These are phyloP conservation scores for Phytophthora lateralis DNA, from an alignment of 352 stramenopile genomes.

Conservation along the genomic window DNA sequence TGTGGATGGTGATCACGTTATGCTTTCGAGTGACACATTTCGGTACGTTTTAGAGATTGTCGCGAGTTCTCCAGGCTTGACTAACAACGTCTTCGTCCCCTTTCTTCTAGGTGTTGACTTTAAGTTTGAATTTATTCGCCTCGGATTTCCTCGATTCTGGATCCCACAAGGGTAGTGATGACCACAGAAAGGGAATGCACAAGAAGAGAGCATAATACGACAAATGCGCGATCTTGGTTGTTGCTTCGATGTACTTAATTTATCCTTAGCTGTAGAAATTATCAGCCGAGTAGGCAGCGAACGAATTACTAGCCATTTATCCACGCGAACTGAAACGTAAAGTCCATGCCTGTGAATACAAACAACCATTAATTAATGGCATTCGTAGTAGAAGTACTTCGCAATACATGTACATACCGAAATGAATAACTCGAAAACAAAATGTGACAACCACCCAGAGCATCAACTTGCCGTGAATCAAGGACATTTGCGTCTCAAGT, in stretches of 20 bases:
- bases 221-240: not conserved
- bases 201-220: not conserved
- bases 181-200: not conserved
- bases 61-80: not conserved
- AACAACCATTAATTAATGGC: not conserved
- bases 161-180: conserved; percentile 3
- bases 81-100: not conserved
- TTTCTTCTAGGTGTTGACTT: conserved; percentile 6
- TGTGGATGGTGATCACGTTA: conserved; percentile 26
- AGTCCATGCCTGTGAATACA: conserved; percentile 4
- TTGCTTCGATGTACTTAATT: no score
- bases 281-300: not conserved
- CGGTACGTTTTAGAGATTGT: conserved; percentile 8
- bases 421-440: conserved; percentile 12
- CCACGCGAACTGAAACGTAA: conserved; percentile 10
- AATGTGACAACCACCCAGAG: conserved; percentile 9
- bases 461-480: conserved; percentile 26
- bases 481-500: conserved; percentile 27
- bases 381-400: no score
- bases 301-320: not conserved
- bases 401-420: conserved; percentile 1
- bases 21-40: conserved; percentile 18
- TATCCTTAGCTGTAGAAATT: no score
- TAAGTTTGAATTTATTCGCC: conserved; percentile 12
- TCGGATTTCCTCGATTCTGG: conserved; percentile 8